Evolutionary conservation across 2,329 filamentous ascomycete species (phyloP).

Genomic region (Sporothrix luriei): DNA sequence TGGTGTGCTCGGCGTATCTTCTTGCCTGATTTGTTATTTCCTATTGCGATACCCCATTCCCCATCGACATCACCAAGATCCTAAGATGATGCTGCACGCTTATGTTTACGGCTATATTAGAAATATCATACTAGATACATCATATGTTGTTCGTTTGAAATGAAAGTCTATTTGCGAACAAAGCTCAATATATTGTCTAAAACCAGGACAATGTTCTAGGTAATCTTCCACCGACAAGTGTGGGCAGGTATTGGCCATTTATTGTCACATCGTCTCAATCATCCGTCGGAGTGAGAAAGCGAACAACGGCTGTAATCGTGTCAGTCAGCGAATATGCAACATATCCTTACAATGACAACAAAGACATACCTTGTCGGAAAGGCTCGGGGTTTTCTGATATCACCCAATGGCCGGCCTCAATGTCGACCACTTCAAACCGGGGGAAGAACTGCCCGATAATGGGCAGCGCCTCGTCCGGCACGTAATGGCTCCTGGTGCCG

Average conservation of each 20-base stretch:
- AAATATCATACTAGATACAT: not conserved
- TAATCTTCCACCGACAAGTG: not conserved
- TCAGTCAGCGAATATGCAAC: slow-evolving; percentile 13
- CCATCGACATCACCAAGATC: not conserved
- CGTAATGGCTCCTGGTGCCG: slow-evolving; percentile 75
- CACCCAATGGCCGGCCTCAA: slow-evolving; percentile 84
- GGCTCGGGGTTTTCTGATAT: slow-evolving; percentile 84
- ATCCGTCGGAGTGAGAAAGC: slow-evolving; percentile 43
- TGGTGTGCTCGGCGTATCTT: no score
- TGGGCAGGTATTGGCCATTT: no score
- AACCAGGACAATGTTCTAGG: no score
- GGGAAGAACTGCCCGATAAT: slow-evolving; percentile 82
- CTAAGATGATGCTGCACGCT: not conserved
- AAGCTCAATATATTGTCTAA: not conserved
- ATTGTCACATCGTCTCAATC: slow-evolving; percentile 27
- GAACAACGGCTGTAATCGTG: slow-evolving; percentile 41
- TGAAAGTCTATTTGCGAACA: slow-evolving; percentile 6
- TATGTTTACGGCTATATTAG: not conserved
- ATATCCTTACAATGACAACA: slow-evolving; percentile 17
- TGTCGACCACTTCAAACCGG: slow-evolving; percentile 69
- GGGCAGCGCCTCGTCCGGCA: slow-evolving; percentile 79
- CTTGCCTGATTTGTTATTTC: not conserved
- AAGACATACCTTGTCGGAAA: slow-evolving; percentile 66
- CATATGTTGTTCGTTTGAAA: not conserved
- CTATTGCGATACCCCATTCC: slow-evolving; percentile 12